phyloP scores from a whole-genome alignment of 768 basidiomycete species.

The Coprinopsis cinerea region DNA sequence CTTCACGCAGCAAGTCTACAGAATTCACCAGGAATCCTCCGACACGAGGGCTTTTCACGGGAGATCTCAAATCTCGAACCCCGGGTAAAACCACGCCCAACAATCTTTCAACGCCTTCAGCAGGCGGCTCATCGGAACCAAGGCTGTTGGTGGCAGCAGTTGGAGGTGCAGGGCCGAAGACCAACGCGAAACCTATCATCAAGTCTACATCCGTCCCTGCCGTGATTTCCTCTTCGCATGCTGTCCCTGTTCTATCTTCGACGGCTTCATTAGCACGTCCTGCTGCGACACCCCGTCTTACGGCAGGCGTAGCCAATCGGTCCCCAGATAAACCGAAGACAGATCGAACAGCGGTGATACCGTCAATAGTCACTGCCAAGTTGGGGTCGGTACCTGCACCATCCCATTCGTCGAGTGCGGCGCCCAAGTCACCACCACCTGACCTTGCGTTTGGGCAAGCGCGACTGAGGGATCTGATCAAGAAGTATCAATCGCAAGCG shows the following conservation, averaged over 20 bases:
- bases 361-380: background rate
- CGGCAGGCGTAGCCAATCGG: constrained; percentile 1
- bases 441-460: constrained; percentile 76
- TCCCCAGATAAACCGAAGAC: background rate
- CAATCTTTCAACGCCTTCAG: constrained; percentile 13
- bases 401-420: background rate
- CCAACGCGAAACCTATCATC: constrained; percentile 32
- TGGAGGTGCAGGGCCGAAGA: background rate
- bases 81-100: constrained; percentile 9
- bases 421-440: constrained; percentile 17
- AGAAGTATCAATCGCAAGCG: constrained; percentile 62
- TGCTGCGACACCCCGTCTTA: constrained; percentile 7
- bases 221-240: constrained; percentile 64
- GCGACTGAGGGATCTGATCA: constrained; percentile 69
- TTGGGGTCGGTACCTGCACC: background rate
- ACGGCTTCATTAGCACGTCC: constrained; percentile 71
- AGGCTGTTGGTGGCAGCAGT: background rate
- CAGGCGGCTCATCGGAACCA: background rate
- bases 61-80: constrained; percentile 4
- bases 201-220: constrained; percentile 70
- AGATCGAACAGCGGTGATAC: background rate
- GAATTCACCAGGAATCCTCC: background rate
- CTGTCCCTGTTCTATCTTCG: constrained; percentile 65
- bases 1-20: constrained; percentile 5
- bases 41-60: constrained; percentile 4